Evolutionary conservation across 306 rosid genomes (phyloP).

Genomic region (Spatholobus suberectus): DNA sequence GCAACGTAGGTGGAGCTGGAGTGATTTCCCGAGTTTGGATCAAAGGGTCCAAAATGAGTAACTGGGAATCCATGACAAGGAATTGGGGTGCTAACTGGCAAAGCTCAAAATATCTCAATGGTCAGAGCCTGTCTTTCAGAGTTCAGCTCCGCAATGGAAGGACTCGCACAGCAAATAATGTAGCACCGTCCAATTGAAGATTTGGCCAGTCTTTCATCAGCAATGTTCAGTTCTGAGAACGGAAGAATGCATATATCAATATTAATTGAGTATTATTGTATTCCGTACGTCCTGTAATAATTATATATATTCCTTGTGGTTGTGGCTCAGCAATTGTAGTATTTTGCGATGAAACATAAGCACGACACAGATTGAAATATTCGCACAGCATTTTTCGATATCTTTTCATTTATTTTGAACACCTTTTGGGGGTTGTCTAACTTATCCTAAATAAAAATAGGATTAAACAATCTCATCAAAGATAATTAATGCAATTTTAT

Average conservation of each 20-base stretch:
- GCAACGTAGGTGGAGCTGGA: constrained; percentile 63
- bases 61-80: constrained; percentile 63
- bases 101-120: constrained; percentile 56
- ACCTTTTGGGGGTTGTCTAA: too few species aligned
- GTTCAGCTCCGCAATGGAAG: constrained; percentile 51
- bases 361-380: not conserved
- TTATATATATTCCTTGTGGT: not conserved
- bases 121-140: constrained; percentile 64
- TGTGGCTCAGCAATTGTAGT: constrained; percentile 40
- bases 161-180: constrained; percentile 44
- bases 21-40: constrained; percentile 60
- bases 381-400: not conserved
- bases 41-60: constrained; percentile 53
- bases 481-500: too few species aligned
- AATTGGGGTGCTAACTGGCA: constrained; percentile 69
- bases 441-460: too few species aligned
- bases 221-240: constrained; percentile 44
- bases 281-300: constrained; percentile 2
- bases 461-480: too few species aligned
- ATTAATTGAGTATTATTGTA: not conserved
- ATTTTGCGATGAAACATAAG: constrained; percentile 35
- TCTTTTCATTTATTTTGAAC: not conserved
- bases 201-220: constrained; percentile 61
- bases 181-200: constrained; percentile 57
- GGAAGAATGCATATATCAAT: not conserved